Evolutionary conservation across 805 yeast species (phyloP).

Genomic region (Wickerhamiella bombiphila): DNA sequence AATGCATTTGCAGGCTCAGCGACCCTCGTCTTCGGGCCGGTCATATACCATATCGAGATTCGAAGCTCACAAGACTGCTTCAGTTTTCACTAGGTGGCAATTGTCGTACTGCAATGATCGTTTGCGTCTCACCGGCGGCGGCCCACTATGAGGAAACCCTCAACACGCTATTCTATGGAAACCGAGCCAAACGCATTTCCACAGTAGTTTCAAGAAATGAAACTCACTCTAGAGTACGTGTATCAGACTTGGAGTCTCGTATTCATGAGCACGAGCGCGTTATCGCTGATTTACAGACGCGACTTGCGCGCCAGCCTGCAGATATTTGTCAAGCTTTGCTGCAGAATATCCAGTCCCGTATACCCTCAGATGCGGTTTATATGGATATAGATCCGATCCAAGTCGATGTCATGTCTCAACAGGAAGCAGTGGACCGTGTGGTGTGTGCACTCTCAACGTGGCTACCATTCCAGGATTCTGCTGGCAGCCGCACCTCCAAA

Average conservation of each 20-base stretch:
- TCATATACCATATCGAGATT: conserved; percentile 68
- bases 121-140: conserved; percentile 78
- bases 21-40: conserved; percentile 28
- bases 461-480: no score
- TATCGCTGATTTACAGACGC: conserved; percentile 37
- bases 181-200: conserved; percentile 79
- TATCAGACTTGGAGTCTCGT: conserved; percentile 70
- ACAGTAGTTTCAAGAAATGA: conserved; percentile 64
- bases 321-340: neutral
- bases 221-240: conserved; percentile 65
- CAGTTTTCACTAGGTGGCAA: conserved; percentile 88
- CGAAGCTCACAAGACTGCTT: conserved; percentile 71
- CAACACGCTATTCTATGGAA: conserved; percentile 81
- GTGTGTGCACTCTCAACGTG: no score
- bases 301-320: neutral
- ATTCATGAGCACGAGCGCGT: conserved; percentile 67
- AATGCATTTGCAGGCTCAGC: conserved; percentile 85
- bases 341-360: neutral
- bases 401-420: no score
- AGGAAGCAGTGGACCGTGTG: no score
- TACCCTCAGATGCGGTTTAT: no score
- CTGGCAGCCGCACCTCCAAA: no score
- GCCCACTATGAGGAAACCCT: conserved; percentile 85
- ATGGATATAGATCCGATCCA: no score
- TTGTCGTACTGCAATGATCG: conserved; percentile 92